Conservation (phyloP, 805 yeast species). For the Candida broadrunensis region DNA sequence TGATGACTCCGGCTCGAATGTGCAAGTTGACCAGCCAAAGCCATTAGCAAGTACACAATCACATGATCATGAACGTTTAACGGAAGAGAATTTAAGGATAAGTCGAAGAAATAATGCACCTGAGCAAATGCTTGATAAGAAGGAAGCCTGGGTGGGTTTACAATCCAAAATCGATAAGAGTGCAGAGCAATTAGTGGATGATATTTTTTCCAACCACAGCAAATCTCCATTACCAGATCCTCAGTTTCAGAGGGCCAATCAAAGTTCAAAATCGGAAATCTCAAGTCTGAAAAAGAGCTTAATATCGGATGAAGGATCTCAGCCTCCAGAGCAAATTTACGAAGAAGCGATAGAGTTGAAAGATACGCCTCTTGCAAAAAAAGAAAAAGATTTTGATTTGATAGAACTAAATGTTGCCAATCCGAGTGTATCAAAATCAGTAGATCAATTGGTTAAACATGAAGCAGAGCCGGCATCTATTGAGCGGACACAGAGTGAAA, state of each 20-base stretch:
- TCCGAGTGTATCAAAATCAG: not conserved
- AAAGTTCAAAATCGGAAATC: not conserved
- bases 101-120: not conserved
- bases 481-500: no score
- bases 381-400: not conserved
- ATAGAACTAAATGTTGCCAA: not conserved
- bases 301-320: not conserved
- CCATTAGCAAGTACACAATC: not conserved
- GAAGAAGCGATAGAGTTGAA: not conserved
- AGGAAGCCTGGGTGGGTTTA: slow-evolving; percentile 38
- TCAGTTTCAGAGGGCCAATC: slow-evolving; percentile 1
- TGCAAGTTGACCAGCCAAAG: not conserved
- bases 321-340: not conserved
- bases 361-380: not conserved
- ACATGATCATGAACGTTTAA: not conserved
- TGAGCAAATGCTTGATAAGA: slow-evolving; percentile 12
- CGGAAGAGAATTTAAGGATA: not conserved
- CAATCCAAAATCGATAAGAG: slow-evolving; percentile 21
- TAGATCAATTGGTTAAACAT: not conserved
- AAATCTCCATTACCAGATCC: slow-evolving; percentile 7
- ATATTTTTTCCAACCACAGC: slow-evolving; percentile 30
- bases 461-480: not conserved
- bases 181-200: slow-evolving; percentile 38
- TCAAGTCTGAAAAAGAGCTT: not conserved
- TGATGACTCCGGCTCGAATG: not conserved